phyloP scores from a whole-genome alignment of 345 rosid species.

The Linum tenue region DNA sequence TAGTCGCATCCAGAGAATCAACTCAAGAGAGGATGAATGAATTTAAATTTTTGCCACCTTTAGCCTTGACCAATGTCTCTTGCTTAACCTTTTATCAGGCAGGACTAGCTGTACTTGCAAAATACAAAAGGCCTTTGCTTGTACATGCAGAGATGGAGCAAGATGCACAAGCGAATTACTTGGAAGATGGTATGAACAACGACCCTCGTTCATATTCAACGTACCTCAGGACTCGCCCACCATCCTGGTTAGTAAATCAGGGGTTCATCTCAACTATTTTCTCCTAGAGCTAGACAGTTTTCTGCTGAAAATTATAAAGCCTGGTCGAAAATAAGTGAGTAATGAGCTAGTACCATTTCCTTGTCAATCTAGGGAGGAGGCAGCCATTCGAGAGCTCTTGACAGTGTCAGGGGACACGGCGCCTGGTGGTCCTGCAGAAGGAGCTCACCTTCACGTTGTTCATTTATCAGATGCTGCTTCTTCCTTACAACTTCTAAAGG shows the following conservation, averaged over 20 bases:
- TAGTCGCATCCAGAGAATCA: no score
- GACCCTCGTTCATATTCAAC: constrained; percentile 64
- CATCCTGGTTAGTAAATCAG: constrained; percentile 44
- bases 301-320: background rate
- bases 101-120: constrained; percentile 71
- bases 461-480: constrained; percentile 78
- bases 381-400: constrained; percentile 67
- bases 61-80: background rate
- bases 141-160: constrained; percentile 77
- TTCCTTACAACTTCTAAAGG: constrained; percentile 77
- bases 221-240: constrained; percentile 78
- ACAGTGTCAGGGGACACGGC: constrained; percentile 59
- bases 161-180: constrained; percentile 16
- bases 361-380: constrained; percentile 61
- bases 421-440: constrained; percentile 64
- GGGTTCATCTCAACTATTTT: background rate
- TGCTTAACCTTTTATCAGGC: constrained; percentile 29
- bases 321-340: background rate
- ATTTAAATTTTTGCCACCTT: constrained; percentile 2
- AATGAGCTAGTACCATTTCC: constrained; percentile 3
- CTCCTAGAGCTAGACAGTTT: background rate
- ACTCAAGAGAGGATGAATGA: no score
- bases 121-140: constrained; percentile 76
- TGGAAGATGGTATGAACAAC: constrained; percentile 24
- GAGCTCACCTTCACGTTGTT: constrained; percentile 94